A percentile compares a stretch with the other conserved stretches of the same genome.
phyloP scores from a whole-genome alignment of 768 basidiomycete genomes.

The Mycena belliarum region DNA sequence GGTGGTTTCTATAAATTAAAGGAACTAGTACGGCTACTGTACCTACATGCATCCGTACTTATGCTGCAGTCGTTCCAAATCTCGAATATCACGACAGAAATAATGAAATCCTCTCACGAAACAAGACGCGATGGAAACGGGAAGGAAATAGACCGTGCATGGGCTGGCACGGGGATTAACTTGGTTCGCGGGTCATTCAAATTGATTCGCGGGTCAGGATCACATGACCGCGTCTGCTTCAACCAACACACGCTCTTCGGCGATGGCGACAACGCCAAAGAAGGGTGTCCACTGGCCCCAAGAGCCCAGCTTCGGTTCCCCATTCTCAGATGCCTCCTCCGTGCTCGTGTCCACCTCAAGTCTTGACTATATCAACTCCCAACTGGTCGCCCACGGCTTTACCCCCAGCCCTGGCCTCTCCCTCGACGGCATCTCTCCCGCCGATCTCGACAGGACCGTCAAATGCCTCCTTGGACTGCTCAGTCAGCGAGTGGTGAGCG shows the following conservation, averaged over 20 bases:
- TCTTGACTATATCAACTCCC: conserved; percentile 78
- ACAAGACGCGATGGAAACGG: too few relatives aligned
- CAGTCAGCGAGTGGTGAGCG: conserved; percentile 70
- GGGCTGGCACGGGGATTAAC: too few relatives aligned
- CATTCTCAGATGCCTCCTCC: conserved; percentile 45
- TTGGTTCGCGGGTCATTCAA: background rate
- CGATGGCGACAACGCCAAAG: conserved; percentile 22
- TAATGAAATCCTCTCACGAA: too few relatives aligned
- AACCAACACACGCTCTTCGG: background rate
- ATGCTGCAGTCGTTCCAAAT: too few relatives aligned
- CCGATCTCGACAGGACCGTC: conserved; percentile 56
- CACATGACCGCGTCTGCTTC: conserved; percentile 1
- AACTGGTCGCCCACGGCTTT: conserved; percentile 83
- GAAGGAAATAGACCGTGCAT: too few relatives aligned
- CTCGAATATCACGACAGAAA: too few relatives aligned
- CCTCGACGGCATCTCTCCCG: conserved; percentile 61
- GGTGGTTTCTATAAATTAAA: too few relatives aligned
- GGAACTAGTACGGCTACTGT: too few relatives aligned
- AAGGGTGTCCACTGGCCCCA: conserved; percentile 46
- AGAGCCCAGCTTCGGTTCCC: conserved; percentile 38
- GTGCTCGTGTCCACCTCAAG: conserved; percentile 57
- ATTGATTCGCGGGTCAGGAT: background rate
- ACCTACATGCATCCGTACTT: too few relatives aligned
- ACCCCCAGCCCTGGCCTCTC: conserved; percentile 61
- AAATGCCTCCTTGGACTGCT: conserved; percentile 81